Conservation (phyloP, 208 protist species). For the Leishmania aethiopica region DNA sequence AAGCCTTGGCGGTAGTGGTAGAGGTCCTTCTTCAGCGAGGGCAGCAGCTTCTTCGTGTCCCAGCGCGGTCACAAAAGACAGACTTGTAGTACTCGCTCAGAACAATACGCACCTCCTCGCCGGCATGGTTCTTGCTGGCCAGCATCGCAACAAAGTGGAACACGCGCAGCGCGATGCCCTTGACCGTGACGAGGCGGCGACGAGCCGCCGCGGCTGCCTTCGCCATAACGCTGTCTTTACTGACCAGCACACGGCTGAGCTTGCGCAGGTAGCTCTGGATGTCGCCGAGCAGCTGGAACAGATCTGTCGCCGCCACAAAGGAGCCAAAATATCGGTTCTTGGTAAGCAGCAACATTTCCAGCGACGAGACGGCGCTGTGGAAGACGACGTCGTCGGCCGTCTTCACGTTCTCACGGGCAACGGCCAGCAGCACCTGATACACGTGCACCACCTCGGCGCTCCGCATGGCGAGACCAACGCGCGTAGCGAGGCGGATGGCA, state of each 20-base stretch:
- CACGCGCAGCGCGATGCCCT: slow-evolving; percentile 64
- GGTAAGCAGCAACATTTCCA: slow-evolving; percentile 78
- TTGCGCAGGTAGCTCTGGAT: slow-evolving; percentile 91
- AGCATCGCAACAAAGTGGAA: slow-evolving; percentile 85
- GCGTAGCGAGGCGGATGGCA: slow-evolving; percentile 65
- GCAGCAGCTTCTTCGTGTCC: slow-evolving; percentile 75
- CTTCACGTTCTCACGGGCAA: slow-evolving; percentile 86
- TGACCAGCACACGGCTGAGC: slow-evolving; percentile 50
- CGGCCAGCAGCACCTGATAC: slow-evolving; percentile 86
- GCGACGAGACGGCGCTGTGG: slow-evolving; percentile 50
- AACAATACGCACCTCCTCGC: slow-evolving; percentile 82
- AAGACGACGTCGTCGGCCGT: slow-evolving; percentile 81
- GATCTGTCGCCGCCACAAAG: slow-evolving; percentile 62
- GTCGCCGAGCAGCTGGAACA: slow-evolving; percentile 86
- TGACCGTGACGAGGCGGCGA: slow-evolving; percentile 67
- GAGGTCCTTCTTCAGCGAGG: slow-evolving; percentile 78
- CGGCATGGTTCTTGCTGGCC: slow-evolving; percentile 89
- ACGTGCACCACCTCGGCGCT: slow-evolving; percentile 76
- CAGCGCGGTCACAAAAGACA: slow-evolving; percentile 89
- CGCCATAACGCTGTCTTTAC: slow-evolving; percentile 44
- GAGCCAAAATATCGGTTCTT: slow-evolving; percentile 87
- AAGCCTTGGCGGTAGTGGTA: slow-evolving; percentile 90
- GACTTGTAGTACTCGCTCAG: slow-evolving; percentile 89
- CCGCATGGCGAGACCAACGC: slow-evolving; percentile 67
- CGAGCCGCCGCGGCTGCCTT: slow-evolving; percentile 56